Percentiles rank a stretch among this genome's conserved stretches.
These are phyloP conservation scores for Paramecium primaurelia DNA, from an alignment of 73 alveolate genomes.

Conservation along the genomic window DNA sequence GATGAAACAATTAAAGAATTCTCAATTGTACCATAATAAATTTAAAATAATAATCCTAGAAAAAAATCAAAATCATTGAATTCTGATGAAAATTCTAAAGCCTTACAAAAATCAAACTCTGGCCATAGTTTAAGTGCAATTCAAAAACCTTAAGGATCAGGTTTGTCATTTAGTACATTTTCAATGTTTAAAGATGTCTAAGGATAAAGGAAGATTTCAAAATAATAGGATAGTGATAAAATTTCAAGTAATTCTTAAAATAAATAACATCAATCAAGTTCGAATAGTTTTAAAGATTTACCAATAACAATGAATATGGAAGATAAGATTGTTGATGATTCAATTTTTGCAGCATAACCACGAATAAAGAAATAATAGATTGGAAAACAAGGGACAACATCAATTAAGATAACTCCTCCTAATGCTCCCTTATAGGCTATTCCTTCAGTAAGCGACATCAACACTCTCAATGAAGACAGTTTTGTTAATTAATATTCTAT, in stretches of 20 bases:
- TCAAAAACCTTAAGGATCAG: background rate
- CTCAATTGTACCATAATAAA: background rate
- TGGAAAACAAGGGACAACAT: background rate
- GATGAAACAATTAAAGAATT: background rate
- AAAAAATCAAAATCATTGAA: background rate
- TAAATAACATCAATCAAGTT: constrained; percentile 19
- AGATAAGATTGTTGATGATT: constrained; percentile 8
- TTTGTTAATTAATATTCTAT: background rate
- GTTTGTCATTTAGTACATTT: background rate
- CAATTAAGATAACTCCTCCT: background rate
- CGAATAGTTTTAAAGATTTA: constrained; percentile 36
- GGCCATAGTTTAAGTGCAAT: constrained; percentile 11
- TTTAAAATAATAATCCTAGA: background rate
- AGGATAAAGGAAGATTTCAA: constrained; percentile 4
- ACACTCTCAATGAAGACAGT: background rate
- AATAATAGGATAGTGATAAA: background rate
- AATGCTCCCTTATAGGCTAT: background rate
- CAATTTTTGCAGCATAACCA: background rate
- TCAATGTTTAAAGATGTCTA: background rate
- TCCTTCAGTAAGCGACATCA: background rate
- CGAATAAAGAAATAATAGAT: background rate
- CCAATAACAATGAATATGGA: constrained; percentile 1
- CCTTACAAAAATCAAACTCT: background rate
- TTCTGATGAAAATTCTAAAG: background rate
- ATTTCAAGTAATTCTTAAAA: background rate